Conservation (phyloP, 768 basidiomycete genomes). For the Rhizopogon sp. region DNA sequence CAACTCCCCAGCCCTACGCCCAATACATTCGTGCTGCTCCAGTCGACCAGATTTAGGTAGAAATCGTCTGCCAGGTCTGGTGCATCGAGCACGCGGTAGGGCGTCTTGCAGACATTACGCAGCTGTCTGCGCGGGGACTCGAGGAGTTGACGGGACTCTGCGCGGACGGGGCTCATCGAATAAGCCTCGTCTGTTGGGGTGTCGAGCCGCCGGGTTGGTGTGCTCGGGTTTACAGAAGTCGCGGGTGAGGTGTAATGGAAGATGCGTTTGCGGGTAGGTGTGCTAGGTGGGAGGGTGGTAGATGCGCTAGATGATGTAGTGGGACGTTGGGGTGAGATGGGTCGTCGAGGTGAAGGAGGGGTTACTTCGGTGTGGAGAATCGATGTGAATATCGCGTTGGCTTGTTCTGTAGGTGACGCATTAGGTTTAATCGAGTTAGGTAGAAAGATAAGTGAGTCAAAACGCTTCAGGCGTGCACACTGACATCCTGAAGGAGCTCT, state of each 20-base stretch:
- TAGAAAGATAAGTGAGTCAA: not conserved
- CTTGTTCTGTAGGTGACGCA: conserved; percentile 54
- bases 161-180: conserved; percentile 84
- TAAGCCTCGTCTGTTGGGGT: conserved; percentile 86
- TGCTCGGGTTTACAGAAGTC: conserved; percentile 46
- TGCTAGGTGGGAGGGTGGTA: conserved; percentile 37
- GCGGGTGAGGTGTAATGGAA: conserved; percentile 67
- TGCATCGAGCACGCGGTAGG: conserved; percentile 94
- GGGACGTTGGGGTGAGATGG: conserved; percentile 58
- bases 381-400: conserved; percentile 75
- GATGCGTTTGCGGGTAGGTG: conserved; percentile 51
- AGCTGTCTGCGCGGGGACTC: conserved; percentile 79
- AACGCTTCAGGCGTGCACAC: no score
- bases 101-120: conserved; percentile 87
- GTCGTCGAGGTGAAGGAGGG: conserved; percentile 57
- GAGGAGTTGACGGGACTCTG: conserved; percentile 75
- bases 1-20: conserved; percentile 89
- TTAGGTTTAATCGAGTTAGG: conserved; percentile 5
- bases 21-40: conserved; percentile 93
- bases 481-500: no score
- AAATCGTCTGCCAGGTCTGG: conserved; percentile 98
- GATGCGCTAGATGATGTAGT: conserved; percentile 25
- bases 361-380: conserved; percentile 77
- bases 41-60: conserved; percentile 96
- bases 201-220: conserved; percentile 63